Percentiles rank a stretch among this genome's conserved stretches.
Conservation (phyloP, 306 rosid genomes). For the Adenanthera pavonina region DNA sequence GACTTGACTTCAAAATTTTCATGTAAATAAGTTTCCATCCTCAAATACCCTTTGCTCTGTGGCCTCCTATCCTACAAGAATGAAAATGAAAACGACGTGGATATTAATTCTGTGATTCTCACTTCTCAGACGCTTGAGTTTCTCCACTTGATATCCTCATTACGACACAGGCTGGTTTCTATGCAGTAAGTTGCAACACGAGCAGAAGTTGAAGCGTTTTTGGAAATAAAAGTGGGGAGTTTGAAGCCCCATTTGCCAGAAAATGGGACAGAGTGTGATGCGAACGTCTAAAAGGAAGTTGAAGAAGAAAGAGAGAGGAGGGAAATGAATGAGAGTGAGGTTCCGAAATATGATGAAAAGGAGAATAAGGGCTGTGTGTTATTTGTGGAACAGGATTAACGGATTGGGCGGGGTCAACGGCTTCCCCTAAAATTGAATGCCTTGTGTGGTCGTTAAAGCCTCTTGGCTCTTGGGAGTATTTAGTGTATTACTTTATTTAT, state of each 20-base stretch:
- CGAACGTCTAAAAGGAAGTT: slow-evolving; percentile 10
- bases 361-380: slow-evolving; percentile 4
- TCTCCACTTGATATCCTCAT: neutral
- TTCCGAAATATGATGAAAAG: slow-evolving; percentile 40
- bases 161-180: neutral
- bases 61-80: neutral
- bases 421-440: neutral
- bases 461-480: neutral
- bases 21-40: slow-evolving; percentile 77
- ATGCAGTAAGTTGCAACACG: neutral
- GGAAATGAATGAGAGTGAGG: slow-evolving; percentile 44
- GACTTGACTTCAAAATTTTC: slow-evolving; percentile 76
- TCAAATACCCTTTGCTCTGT: neutral
- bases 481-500: too few species aligned
- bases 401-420: slow-evolving; percentile 45
- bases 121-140: neutral
- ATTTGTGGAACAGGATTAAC: slow-evolving; percentile 42
- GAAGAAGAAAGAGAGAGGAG: slow-evolving; percentile 37
- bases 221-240: neutral
- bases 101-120: neutral
- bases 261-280: slow-evolving; percentile 26
- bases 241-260: neutral
- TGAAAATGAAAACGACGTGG: neutral
- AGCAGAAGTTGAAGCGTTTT: slow-evolving; percentile 18
- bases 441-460: neutral